Evolutionary conservation across 2,329 filamentous ascomycete genomes (phyloP), one percentile per base, ranked within the genome.

Genomic region (Colletotrichum cordylinicola): DNA sequence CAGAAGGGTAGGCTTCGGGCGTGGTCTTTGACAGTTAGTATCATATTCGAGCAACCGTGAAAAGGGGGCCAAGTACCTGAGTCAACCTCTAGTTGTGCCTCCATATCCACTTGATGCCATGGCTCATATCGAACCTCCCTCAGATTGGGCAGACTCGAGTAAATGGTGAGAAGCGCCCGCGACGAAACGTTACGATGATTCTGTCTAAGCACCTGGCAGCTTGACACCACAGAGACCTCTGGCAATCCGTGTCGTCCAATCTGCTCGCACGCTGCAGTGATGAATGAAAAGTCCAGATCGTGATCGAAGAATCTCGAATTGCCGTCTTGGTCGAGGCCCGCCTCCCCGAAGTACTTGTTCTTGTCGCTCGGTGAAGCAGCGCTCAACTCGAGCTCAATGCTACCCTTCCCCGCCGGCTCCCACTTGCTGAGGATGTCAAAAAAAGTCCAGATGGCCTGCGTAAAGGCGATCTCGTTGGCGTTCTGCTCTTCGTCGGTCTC

Each of bases 401-500:
- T 78, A 18, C 55, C 55, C 10, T 71, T 73, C 8, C 78, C 75
- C 18, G 61, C 55, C 12, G 48, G 39, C 12, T 58, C 27, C 81
- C 81, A 82, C 24, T 65, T 67, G 60, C 72, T 73, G 27, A 82
- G 77, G 13, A 79, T 74, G n/a, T 78, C 67, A 56, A 82, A 81
- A 15, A 81, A 67, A 61, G 77, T 78, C 75, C 77, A 79, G 52
- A 82, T 73, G 15, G 72, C 71, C 56, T 69, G 77, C 10, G 80
- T 79, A 66, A 82, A 82, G 62, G 71, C 74, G 21, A 76, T 37
- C 29, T 81, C 80, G 65, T 82, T 81, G 62, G 74, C 72, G 55
- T 80, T 78, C 67, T 80, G 79, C 37, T 82, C 80, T 21, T 78
- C 72, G 27, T 80, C 77, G 3, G 72, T 77, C 64, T 82, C 80